Evolutionary conservation across 768 basidiomycete species (phyloP).

Genomic region (Amanita phalloides): DNA sequence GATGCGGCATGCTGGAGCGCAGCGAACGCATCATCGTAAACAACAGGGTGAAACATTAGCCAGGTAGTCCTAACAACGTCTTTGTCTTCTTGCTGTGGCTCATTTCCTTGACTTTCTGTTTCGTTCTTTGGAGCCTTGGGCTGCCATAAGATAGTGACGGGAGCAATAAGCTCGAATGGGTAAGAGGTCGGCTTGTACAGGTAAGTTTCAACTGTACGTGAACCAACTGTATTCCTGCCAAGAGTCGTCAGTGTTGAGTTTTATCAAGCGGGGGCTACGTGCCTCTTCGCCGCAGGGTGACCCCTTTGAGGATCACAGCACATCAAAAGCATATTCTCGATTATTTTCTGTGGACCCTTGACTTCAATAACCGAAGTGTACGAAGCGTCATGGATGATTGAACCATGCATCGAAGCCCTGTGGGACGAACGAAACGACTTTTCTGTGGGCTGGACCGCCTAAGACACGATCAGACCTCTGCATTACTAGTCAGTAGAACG

Average conservation of each 20-base stretch:
- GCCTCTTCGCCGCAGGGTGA: constrained; percentile 56
- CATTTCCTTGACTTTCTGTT: constrained; percentile 17
- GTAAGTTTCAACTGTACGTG: constrained; percentile 54
- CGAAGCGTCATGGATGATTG: constrained; percentile 85
- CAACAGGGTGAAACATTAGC: constrained; percentile 72
- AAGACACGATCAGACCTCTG: neutral
- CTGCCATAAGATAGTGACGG: constrained; percentile 67
- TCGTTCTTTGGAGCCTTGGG: constrained; percentile 17
- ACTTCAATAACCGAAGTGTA: constrained; percentile 74
- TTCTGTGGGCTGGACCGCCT: constrained; percentile 84
- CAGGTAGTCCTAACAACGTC: constrained; percentile 40
- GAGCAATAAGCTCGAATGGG: constrained; percentile 63
- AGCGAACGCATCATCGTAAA: constrained; percentile 44
- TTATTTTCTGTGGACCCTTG: constrained; percentile 44
- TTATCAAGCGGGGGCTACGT: constrained; percentile 2
- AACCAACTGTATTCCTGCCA: constrained; percentile 53
- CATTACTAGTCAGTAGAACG: neutral
- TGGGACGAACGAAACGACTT: constrained; percentile 90
- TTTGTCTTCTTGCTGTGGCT: constrained; percentile 8
- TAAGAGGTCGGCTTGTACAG: constrained; percentile 54
- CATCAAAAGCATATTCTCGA: constrained; percentile 39
- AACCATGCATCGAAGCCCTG: constrained; percentile 75
- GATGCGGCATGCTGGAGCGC: constrained; percentile 44
- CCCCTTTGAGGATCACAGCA: constrained; percentile 59
- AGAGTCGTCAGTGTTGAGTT: neutral